Evolutionary conservation across 441 rosid species (phyloP).

Genomic region (Euphorbia neoarborescens): DNA sequence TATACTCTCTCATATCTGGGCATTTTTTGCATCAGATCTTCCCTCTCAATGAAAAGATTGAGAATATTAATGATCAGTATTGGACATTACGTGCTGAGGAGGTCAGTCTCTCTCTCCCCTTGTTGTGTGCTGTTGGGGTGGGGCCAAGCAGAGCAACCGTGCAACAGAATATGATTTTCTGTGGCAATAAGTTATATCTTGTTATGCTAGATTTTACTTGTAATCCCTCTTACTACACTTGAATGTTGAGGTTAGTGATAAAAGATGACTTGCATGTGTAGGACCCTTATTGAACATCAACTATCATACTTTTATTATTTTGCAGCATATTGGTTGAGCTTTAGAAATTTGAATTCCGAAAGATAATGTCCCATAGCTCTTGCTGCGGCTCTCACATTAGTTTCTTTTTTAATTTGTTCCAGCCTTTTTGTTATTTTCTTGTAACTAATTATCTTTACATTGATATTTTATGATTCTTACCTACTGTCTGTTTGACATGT

Average conservation of each 20-base stretch:
- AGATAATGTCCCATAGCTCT: neutral
- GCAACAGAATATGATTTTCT: neutral
- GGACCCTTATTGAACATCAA: neutral
- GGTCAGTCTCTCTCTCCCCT: constrained; percentile 32
- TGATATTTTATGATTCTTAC: neutral
- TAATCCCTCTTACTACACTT: neutral
- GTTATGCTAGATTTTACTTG: neutral
- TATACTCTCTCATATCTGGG: constrained; percentile 5
- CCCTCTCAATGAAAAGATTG: constrained; percentile 68
- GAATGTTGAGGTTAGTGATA: neutral
- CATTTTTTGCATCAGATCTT: constrained; percentile 60
- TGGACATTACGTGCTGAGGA: constrained; percentile 99
- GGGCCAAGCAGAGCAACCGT: neutral
- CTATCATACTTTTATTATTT: neutral
- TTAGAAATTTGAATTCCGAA: too few species aligned
- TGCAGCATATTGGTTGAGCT: neutral
- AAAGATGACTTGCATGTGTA: neutral
- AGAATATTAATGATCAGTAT: constrained; percentile 95
- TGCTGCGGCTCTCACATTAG: too few species aligned
- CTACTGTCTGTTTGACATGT: neutral
- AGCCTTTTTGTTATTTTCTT: neutral
- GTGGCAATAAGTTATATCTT: neutral
- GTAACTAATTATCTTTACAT: neutral
- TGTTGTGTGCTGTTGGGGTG: neutral
- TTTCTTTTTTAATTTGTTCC: neutral